Conservation (phyloP, 140 eudicot species). For the Flaveria floridana region DNA sequence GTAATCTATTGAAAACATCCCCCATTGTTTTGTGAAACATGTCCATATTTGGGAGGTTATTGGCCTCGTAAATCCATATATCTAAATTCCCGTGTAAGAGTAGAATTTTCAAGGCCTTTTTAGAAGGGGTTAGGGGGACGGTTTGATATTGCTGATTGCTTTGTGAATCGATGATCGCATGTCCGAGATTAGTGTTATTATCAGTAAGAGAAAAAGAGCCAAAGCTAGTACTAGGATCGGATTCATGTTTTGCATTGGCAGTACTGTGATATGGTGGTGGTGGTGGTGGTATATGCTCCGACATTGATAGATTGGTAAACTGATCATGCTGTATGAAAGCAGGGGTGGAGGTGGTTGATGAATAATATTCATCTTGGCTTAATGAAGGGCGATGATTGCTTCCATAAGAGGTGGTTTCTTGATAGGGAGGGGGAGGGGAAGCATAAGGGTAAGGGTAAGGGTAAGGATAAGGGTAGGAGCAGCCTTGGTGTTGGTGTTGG, state of each 20-base stretch:
- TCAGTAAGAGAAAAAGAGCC: constrained; percentile 30
- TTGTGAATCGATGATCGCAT: constrained; percentile 26
- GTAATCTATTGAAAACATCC: constrained; percentile 64
- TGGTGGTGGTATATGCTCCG: constrained; percentile 32
- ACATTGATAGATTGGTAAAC: constrained; percentile 19
- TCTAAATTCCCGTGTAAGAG: constrained; percentile 85
- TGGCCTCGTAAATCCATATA: constrained; percentile 82
- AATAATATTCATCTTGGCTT: constrained; percentile 10
- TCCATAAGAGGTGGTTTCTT: constrained; percentile 6
- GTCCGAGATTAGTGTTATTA: not conserved
- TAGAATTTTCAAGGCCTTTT: constrained; percentile 62
- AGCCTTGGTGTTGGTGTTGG: not conserved
- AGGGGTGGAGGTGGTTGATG: constrained; percentile 9
- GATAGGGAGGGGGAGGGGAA: constrained; percentile 12
- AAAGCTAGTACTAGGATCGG: constrained; percentile 5
- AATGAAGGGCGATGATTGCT: constrained; percentile 10
- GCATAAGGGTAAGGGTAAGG: constrained; percentile 31
- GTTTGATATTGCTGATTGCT: constrained; percentile 41
- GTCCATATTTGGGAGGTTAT: constrained; percentile 95
- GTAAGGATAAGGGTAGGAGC: not conserved
- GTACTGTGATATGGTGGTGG: constrained; percentile 12
- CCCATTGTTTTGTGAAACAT: constrained; percentile 94
- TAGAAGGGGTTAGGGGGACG: constrained; percentile 37
- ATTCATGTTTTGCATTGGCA: not conserved
- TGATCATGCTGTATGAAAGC: constrained; percentile 23